phyloP scores from a whole-genome alignment of 1,284 basidiomycete genomes.

The Volvariella surrecta region DNA sequence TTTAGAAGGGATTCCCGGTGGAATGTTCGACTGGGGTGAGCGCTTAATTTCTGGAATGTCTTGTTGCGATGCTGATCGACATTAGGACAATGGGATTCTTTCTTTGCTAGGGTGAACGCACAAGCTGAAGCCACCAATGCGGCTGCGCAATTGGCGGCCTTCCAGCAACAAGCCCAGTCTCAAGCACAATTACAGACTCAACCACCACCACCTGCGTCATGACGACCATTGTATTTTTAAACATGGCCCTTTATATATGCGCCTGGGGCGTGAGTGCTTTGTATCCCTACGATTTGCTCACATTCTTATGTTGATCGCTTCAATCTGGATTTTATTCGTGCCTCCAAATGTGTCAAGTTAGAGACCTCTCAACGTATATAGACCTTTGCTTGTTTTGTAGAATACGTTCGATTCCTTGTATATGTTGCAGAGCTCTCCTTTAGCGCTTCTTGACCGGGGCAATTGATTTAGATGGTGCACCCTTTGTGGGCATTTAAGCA shows the following conservation, averaged over 20 bases:
- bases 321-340: too few relatives aligned
- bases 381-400: too few relatives aligned
- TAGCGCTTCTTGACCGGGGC: too few relatives aligned
- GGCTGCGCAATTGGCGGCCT: constrained; percentile 8
- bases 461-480: too few relatives aligned
- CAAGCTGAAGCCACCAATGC: constrained; percentile 6
- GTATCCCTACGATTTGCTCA: neutral
- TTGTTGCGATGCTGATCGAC: constrained; percentile 5
- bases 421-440: too few relatives aligned
- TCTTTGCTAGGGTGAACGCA: constrained; percentile 43
- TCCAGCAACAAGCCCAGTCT: constrained; percentile 15
- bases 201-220: neutral
- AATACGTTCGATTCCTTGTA: too few relatives aligned
- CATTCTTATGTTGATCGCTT: too few relatives aligned
- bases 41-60: constrained; percentile 13
- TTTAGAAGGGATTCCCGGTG: constrained; percentile 75
- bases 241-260: too few relatives aligned
- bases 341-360: too few relatives aligned
- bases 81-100: constrained; percentile 70
- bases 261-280: neutral
- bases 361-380: too few relatives aligned
- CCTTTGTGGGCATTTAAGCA: too few relatives aligned
- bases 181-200: neutral
- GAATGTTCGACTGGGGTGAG: constrained; percentile 84
- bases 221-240: constrained; percentile 1